A percentile compares a stretch with the other conserved stretches of the same genome.
Evolutionary conservation across 768 basidiomycete species (phyloP).

Genomic region (Leucocoprinus sp.): DNA sequence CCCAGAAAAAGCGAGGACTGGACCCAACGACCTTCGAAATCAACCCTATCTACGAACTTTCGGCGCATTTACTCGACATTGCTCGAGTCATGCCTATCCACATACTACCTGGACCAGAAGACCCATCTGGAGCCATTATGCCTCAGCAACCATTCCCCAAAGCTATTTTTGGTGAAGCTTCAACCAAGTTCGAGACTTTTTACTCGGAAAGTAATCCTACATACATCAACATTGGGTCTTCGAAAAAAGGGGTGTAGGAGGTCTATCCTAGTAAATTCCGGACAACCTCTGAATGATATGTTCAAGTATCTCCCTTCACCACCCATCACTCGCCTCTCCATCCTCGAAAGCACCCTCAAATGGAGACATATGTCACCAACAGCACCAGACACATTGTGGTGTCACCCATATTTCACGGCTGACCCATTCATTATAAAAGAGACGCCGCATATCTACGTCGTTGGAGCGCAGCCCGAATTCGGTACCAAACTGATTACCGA

Average conservation of each 20-base stretch:
- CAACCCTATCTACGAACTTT: conserved; percentile 65
- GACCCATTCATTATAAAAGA: conserved; percentile 88
- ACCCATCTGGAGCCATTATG: conserved; percentile 83
- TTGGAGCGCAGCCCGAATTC: conserved; percentile 88
- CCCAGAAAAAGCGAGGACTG: conserved; percentile 58
- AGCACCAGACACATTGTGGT: conserved; percentile 97
- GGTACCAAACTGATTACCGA: conserved; percentile 58
- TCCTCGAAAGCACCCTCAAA: conserved; percentile 71
- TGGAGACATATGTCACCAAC: conserved; percentile 99
- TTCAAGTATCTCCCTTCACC: conserved; percentile 82
- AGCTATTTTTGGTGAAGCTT: conserved; percentile 75
- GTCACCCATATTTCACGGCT: conserved; percentile 80
- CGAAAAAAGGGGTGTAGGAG: conserved; percentile 24
- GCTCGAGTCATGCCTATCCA: conserved; percentile 76
- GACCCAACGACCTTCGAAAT: conserved; percentile 62
- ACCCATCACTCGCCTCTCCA: conserved; percentile 60
- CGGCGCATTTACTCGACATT: conserved; percentile 67
- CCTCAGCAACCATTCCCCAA: conserved; percentile 92
- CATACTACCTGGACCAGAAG: conserved; percentile 78
- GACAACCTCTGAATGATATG: conserved; percentile 92
- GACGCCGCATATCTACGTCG: conserved; percentile 84
- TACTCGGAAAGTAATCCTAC: conserved; percentile 83
- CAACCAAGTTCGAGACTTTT: conserved; percentile 50
- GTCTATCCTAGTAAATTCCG: conserved; percentile 77
- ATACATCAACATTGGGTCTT: conserved; percentile 62